These are phyloP conservation scores for Helicostylum pulchrum DNA, from an alignment of 192 early-diverging fungal genomes.

Conservation along the genomic window DNA sequence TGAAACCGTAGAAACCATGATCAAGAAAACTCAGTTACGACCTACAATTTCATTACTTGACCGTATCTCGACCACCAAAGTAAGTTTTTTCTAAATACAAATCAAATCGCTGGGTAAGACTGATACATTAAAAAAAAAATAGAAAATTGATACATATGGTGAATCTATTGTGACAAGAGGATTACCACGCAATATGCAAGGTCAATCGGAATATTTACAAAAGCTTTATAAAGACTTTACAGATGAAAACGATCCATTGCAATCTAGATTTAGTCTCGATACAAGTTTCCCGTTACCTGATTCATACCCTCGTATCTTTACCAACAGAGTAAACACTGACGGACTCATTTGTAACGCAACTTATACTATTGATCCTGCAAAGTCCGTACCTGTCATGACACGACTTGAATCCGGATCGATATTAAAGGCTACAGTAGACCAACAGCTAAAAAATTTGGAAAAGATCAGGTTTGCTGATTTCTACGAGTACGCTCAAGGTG, in stretches of 20 bases:
- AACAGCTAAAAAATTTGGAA: constrained; percentile 7
- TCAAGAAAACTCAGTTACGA: neutral
- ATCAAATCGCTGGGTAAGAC: too few species aligned
- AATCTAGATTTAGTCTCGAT: constrained; percentile 15
- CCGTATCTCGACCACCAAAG: neutral
- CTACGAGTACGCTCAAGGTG: constrained; percentile 21
- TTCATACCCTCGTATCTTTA: constrained; percentile 28
- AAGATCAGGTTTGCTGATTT: constrained; percentile 16
- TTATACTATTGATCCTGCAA: neutral
- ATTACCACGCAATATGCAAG: neutral
- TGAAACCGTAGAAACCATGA: constrained; percentile 1
- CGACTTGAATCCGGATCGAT: constrained; percentile 10
- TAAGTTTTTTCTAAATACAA: neutral
- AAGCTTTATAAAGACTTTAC: constrained; percentile 6
- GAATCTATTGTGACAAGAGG: constrained; percentile 21
- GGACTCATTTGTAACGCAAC: constrained; percentile 8
- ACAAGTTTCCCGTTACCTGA: constrained; percentile 27
- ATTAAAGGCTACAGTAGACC: neutral
- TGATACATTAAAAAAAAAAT: too few species aligned
- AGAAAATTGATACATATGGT: constrained; percentile 16
- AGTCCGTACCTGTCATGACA: constrained; percentile 22
- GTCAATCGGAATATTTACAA: constrained; percentile 6
- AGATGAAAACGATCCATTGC: constrained; percentile 18
- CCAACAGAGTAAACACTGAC: neutral
- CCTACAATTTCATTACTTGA: constrained; percentile 5